Base-by-base conservation (phyloP, 164 flowering plant genomes). In the Liquidambar formosana region DNA sequence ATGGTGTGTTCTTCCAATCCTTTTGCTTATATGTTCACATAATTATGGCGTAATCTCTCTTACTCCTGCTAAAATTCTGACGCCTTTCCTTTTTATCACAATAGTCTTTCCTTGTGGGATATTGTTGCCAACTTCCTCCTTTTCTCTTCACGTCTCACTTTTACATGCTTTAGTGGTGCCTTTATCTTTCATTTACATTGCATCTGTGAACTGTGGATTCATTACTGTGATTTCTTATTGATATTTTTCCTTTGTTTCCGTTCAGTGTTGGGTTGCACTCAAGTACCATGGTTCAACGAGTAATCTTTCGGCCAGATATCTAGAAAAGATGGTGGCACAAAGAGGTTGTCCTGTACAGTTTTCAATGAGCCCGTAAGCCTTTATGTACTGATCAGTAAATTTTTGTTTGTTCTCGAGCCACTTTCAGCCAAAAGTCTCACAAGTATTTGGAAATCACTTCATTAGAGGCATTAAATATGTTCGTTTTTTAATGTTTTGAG, bases 191-290 rank as follows among this genome's bases (percentile, higher is more conserved):
- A 33, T 33, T 33, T 33, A 33, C 6, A 33, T 33, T 33, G 4
- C 6, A 2, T 33, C 6, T 33, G 41, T 33, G 41, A 33, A 33
- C 41, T 33, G 41, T 33, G 41, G 6, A 18, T 26, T 49, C 52
- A 15, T 64, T 27, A 26, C 3, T 68, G 27, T 3, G 27, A n/a
- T 33, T 48, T 46, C 16, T 25, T 49, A 6, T 18, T 26, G 48
- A 21, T 18, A 1, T 27, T 47, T 10, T 43, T 15, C 59, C 56
- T 33, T 15, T 44, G 71, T 19, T 8, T 44, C 46, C 45, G 22
- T 64, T 27, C 84, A 90, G 94, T 26, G 73, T 41, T 90, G 94
- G 93, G 62, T 90, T 72, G 79, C 86, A 46, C 91, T 89, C 26
- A 83, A 81, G 71, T 94, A 86, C 76, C 85, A 86, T 81, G 76